Percentiles rank a stretch among this genome's conserved stretches.
Conservation (phyloP, 1,284 basidiomycete species). For the Puccinia sorghi region DNA sequence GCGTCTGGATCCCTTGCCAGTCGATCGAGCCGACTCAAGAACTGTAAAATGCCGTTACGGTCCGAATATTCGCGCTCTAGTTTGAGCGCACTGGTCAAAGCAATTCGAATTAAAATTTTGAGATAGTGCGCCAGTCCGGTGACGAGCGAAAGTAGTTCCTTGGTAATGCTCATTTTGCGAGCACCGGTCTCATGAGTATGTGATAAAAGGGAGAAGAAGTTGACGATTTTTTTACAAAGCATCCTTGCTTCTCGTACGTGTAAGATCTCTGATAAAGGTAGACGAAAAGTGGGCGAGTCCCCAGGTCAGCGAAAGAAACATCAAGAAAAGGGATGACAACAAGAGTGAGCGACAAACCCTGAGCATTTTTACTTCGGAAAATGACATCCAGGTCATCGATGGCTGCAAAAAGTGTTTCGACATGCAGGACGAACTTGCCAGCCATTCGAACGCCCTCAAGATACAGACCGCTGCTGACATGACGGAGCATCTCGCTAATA, state of each 20-base stretch:
- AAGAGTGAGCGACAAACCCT: constrained; percentile 66
- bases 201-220: constrained; percentile 95
- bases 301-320: not conserved
- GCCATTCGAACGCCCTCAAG: constrained; percentile 96
- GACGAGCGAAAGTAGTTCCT: constrained; percentile 94
- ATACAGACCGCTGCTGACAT: constrained; percentile 94
- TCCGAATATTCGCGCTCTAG: constrained; percentile 86
- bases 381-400: constrained; percentile 94
- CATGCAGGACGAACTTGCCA: constrained; percentile 96
- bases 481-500: constrained; percentile 96
- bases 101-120: constrained; percentile 98
- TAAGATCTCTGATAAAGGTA: constrained; percentile 73
- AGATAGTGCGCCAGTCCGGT: constrained; percentile 98
- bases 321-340: not conserved
- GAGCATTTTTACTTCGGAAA: constrained; percentile 76
- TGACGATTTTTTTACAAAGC: constrained; percentile 98
- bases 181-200: constrained; percentile 90
- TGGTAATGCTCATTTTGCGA: constrained; percentile 89
- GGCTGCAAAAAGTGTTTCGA: constrained; percentile 94
- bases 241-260: constrained; percentile 97
- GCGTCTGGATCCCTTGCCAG: constrained; percentile 72
- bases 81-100: constrained; percentile 90
- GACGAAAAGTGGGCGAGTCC: constrained; percentile 14
- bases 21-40: constrained; percentile 87
- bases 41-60: constrained; percentile 78